Base-by-base conservation (phyloP, 2,329 filamentous ascomycete species). In the Fusarium sp. region DNA sequence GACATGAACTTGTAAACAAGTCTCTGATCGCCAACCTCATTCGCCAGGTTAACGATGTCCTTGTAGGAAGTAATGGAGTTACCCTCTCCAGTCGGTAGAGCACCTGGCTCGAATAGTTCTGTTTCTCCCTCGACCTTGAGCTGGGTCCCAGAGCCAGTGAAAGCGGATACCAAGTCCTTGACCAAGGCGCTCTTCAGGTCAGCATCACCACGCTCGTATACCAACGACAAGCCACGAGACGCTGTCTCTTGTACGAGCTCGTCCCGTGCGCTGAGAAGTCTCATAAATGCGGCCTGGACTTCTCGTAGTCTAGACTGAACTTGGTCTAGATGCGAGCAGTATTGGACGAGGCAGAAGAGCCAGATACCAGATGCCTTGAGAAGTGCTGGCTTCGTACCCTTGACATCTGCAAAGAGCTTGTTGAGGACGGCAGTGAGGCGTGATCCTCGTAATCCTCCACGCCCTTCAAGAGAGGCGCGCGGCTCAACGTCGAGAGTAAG, bases 1-100 rank as follows among this genome's bases (percentile, higher is more conserved):
- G 95, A 96, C 97, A 99, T 99, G 84, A 99, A 98, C 70, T 95
- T 95, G 85, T 99, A 99, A 1, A 98, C 94, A n/a, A 99, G 87
- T 76, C 94, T 95, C 68, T 97, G 96, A 79, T 99, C 96, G 12
- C 97, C 97, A 37, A 98, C 95, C 84, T 99, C 97, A 50, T 96
- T 94, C n/a, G 97, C 97, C 57, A 99, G 87, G 76, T 89, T 97
- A 82, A 99, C 94, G 75, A 99, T 98, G 79, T 99, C 97, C 81
- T 97, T 98, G 85, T 99, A 99, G 0, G 96, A 98, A 0, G 95
- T 98, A 65, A 98, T 90, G 0, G 95, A 95, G 75, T 89, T 94
- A 9, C 95, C 95, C 73, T 98, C 95, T 4, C 95, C 95, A 0
- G 95, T 98, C 0, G 95, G 95, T 14, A 98, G 84, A 3, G 94